These are phyloP conservation scores for Inga leiocalycina DNA, from an alignment of 306 rosid genomes.

Conservation along the genomic window DNA sequence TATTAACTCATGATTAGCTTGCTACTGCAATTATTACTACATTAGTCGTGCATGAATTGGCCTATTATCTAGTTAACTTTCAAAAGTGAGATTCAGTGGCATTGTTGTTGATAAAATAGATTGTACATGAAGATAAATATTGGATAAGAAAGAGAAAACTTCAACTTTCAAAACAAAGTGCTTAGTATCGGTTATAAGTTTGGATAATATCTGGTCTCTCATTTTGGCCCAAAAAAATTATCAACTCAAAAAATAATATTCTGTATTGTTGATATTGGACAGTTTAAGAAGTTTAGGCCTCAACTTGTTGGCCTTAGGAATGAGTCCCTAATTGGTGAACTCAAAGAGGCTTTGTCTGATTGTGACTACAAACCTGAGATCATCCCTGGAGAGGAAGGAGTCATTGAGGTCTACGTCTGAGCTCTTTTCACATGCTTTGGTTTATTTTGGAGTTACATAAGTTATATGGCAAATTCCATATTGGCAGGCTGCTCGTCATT, in stretches of 20 bases:
- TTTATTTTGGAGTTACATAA: not conserved
- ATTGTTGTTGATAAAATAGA: not conserved
- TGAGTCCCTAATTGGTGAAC: conserved; percentile 72
- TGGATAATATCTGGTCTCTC: not conserved
- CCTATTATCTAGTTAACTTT: not conserved
- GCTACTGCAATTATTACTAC: not conserved
- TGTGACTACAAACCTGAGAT: conserved; percentile 74
- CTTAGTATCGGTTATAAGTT: not conserved
- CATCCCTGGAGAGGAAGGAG: conserved; percentile 87
- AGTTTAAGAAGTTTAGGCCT: conserved; percentile 87
- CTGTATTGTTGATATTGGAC: conserved; percentile 1
- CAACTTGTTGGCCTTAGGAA: conserved; percentile 75
- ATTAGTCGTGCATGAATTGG: not conserved
- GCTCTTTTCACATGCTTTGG: not conserved
- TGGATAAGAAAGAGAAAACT: not conserved
- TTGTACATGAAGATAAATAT: not conserved
- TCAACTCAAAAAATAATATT: not conserved
- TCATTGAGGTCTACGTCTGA: conserved; percentile 60
- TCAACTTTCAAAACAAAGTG: not conserved
- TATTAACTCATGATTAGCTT: not conserved
- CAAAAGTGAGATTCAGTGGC: not conserved
- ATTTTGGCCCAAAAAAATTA: not conserved
- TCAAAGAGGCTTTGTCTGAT: conserved; percentile 85
- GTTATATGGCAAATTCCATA: not conserved
- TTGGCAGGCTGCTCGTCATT: conserved; percentile 86